Evolutionary conservation across 2,329 filamentous ascomycete species (phyloP), one percentile per base, ranked within the genome.

Genomic region (Cercospora sp.): DNA sequence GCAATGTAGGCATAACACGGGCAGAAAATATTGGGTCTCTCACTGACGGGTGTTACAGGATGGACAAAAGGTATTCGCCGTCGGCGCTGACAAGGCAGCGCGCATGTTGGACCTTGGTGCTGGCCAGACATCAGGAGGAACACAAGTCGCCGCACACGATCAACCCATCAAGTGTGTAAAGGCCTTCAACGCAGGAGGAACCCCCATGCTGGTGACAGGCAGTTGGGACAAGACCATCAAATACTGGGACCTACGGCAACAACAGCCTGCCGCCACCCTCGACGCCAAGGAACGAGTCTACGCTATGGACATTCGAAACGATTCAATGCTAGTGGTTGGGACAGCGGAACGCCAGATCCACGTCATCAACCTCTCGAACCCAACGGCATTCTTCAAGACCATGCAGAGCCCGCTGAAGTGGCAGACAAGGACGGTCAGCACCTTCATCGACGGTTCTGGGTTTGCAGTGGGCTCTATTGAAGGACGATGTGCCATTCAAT

Each of bases 391-490:
- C 81, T 97, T 96, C 87, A 99, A 99, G 86, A 94, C 92, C 9
- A 87, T 97, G 61, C 93, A 97, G 81, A 97, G 93, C 77, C 95
- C 95, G 3, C 86, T 99, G 55, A 99, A 99, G 83, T 99, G 94
- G 93, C 95, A 99, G 85, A 99, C 95, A 1, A 86, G 94, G 67
- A 93, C 96, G 12, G 92, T 98, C 62, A 95, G 91, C 82, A 98
- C 94, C 83, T 99, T 99, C 79, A 89, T 90, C 13, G 94, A 99
- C 78, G 91, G 93, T 6, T 89, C 89, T 0, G 95, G 95, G 5
- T 99, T 96, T 77, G 95, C 95, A 0, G 92, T 99, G 61, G 95
- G 95, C 64, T 96, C 92, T 78, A 97, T 99, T 75, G 95, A 99
- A 80, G 95, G 95, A 31, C 91, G 95, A 65, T 99, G 95, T 79